Base-by-base conservation (phyloP, 352 stramenopile species). In the Pythium dissimile region DNA sequence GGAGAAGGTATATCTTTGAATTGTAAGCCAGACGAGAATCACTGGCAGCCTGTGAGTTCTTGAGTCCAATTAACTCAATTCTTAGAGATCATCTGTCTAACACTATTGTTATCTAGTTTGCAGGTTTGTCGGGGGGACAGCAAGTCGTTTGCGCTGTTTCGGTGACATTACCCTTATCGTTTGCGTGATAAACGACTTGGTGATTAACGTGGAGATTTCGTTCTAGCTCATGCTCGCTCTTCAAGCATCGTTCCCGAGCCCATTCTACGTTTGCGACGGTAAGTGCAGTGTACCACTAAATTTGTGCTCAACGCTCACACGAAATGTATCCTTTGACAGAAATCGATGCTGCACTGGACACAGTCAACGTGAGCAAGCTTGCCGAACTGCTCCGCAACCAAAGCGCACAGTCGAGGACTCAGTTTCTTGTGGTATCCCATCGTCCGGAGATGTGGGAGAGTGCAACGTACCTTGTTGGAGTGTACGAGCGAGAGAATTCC, bases 181-280 rank as follows among this genome's bases (percentile, higher is more conserved):
- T 26, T 38, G 31, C 6, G 15, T 47, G 18, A 16, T 42, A 6
- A 39, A 16, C n/a, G 32, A n/a, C 26, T 15, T 38, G 12, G 12
- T 43, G 11, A 13, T 21, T 20, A 31, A 32, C 6, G 3, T 37
- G 7, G 9, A 34, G 4, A 34, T 34, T 31, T 4, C 30, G 37
- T 16, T 48, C 12, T n/a, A 76, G 69, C 44, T 76, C 0, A 73
- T 74, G 59, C 51, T 77, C 11, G 69, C 69, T 16, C 54, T 77
- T 32, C 69, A 77, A 61, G 52, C 37, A 12, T 75, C 62, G 8
- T 77, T 74, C 45, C 54, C 65, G 3, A 74, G 60, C 42, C 66
- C 69, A 18, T 64, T 77, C 13, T 77, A 74, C 24, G 43, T 77
- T 9, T 77, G 66, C 42, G 69, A 77, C 42, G 69, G 69, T 77